These are phyloP conservation scores for Psophocarpus tetragonolobus DNA, from an alignment of 306 rosid species.

Conservation along the genomic window DNA sequence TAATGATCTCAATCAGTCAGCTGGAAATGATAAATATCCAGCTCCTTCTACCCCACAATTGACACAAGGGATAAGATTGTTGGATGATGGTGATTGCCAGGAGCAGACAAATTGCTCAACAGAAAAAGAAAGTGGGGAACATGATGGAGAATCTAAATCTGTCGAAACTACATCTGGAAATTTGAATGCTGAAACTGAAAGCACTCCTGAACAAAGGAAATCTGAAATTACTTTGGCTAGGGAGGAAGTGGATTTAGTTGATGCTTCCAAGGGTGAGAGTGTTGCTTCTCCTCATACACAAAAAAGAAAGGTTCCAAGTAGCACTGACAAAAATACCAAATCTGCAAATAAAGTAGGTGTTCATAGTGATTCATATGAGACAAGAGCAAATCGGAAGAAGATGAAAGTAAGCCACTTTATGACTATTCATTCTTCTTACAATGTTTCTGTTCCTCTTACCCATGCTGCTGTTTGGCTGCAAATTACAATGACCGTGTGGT, in stretches of 20 bases:
- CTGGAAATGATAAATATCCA: constrained; percentile 75
- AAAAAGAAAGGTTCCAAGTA: constrained; percentile 41
- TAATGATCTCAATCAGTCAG: constrained; percentile 54
- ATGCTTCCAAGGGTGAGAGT: constrained; percentile 49
- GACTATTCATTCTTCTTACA: constrained; percentile 9
- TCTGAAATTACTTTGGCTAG: constrained; percentile 42
- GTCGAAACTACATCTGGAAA: constrained; percentile 1
- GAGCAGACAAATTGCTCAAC: constrained; percentile 69
- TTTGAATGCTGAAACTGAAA: constrained; percentile 38
- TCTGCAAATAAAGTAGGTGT: constrained; percentile 45
- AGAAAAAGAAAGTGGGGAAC: constrained; percentile 58
- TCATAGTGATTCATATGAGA: constrained; percentile 34
- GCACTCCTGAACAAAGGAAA: constrained; percentile 37
- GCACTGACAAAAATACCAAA: constrained; percentile 37
- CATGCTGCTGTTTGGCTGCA: not conserved
- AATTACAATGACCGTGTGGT: not conserved
- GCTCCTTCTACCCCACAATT: constrained; percentile 96
- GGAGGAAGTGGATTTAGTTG: constrained; percentile 52
- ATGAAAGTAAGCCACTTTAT: constrained; percentile 61
- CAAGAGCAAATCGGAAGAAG: constrained; percentile 69
- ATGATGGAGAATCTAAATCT: constrained; percentile 12
- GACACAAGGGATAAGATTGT: constrained; percentile 61
- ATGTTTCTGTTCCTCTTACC: constrained; percentile 17
- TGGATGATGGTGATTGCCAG: constrained; percentile 86
- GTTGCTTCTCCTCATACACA: constrained; percentile 35